Conservation (phyloP, 129 eudicot genomes). For the Tagetes erecta region DNA sequence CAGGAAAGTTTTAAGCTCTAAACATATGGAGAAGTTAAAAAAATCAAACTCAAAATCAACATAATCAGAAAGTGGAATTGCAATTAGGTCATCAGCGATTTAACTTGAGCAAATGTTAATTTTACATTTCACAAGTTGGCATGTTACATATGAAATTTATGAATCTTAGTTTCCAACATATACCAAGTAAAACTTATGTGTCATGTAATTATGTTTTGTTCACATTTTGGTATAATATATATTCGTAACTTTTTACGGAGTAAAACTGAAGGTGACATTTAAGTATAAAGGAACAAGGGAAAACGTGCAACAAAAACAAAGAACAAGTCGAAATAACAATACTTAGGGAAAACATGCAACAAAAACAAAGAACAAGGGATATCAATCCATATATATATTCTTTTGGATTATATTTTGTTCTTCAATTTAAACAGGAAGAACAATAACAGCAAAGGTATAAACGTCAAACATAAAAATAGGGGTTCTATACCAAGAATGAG, state of each 20-base stretch:
- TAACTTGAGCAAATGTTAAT: not conserved
- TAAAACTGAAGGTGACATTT: not conserved
- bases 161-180: not conserved
- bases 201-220: not conserved
- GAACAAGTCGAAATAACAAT: not conserved
- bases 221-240: not conserved
- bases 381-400: not conserved
- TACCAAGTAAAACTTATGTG: not conserved
- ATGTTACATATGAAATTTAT: not conserved
- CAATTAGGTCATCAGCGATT: not conserved
- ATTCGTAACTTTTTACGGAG: not conserved
- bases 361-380: not conserved
- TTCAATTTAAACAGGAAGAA: not conserved
- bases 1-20: not conserved
- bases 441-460: no score
- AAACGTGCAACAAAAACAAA: not conserved
- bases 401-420: not conserved
- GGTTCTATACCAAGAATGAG: not conserved
- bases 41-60: not conserved
- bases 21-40: conserved; percentile 7
- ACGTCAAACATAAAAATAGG: no score
- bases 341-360: not conserved
- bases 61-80: not conserved
- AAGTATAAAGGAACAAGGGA: not conserved
- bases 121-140: conserved; percentile 3